These are phyloP conservation scores for Hirsutella rhossiliensis DNA, from an alignment of 2,329 filamentous ascomycete species.

Conservation along the genomic window DNA sequence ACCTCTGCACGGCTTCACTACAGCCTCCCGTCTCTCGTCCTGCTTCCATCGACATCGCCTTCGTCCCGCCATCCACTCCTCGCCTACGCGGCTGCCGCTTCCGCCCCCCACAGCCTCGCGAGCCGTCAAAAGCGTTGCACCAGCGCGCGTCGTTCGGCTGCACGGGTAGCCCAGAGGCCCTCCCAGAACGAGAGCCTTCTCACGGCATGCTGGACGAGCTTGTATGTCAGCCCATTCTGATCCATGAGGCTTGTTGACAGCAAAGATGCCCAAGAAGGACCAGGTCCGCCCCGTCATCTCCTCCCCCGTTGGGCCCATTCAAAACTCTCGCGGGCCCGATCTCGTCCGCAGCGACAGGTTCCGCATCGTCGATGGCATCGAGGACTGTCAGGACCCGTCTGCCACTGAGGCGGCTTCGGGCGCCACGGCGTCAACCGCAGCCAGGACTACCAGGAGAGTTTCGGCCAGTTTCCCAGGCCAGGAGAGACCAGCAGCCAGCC, in stretches of 20 bases:
- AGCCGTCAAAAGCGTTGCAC: no score
- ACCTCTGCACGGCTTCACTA: no score
- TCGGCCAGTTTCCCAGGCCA: constrained; percentile 17
- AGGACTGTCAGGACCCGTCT: constrained; percentile 13
- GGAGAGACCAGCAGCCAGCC: constrained; percentile 13
- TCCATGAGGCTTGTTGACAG: background rate
- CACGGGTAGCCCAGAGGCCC: no score
- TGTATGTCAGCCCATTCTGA: background rate
- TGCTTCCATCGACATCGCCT: no score
- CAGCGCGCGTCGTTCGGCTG: no score
- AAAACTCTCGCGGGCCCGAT: constrained; percentile 21
- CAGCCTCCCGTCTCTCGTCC: no score
- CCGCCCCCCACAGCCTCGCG: no score
- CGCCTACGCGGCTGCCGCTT: no score
- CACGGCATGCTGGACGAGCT: no score
- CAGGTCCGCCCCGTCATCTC: constrained; percentile 20
- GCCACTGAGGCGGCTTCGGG: background rate
- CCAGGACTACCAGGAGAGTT: constrained; percentile 12
- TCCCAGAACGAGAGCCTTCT: no score
- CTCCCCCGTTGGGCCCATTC: constrained; percentile 23
- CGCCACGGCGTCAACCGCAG: constrained; percentile 1
- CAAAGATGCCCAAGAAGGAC: constrained; percentile 2
- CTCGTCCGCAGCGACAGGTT: constrained; percentile 21
- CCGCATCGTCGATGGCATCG: constrained; percentile 21
- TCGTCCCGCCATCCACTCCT: no score